Evolutionary conservation across 2,329 filamentous ascomycete species (phyloP).

Genomic region (Calonectria pseudoreteaudii): DNA sequence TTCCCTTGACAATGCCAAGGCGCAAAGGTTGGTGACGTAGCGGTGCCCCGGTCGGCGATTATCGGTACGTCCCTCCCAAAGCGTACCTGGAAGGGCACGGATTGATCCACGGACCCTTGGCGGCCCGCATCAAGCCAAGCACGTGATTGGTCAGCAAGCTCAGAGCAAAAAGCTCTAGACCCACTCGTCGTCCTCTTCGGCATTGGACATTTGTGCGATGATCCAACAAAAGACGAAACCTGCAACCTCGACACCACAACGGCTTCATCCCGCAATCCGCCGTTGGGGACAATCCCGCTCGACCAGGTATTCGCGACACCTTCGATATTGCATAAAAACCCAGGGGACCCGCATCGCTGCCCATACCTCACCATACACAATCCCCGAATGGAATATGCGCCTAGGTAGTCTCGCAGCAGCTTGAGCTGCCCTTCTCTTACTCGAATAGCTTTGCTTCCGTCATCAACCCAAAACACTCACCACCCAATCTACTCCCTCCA

Average conservation of each 20-base stretch:
- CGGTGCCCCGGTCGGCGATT: background rate
- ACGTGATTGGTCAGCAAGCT: background rate
- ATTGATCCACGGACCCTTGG: conserved; percentile 9
- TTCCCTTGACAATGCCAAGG: background rate
- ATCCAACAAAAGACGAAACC: conserved; percentile 1
- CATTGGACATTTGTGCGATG: conserved; percentile 8
- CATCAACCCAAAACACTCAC: background rate
- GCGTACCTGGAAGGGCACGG: conserved; percentile 1
- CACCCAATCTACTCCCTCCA: background rate
- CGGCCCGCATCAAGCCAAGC: background rate
- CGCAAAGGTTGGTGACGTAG: background rate
- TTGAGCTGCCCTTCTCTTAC: conserved; percentile 29
- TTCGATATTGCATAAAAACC: too few relatives aligned
- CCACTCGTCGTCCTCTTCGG: background rate
- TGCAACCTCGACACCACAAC: conserved; percentile 3
- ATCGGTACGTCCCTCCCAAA: background rate
- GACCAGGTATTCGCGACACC: background rate
- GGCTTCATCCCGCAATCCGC: conserved; percentile 27
- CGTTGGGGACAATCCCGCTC: background rate
- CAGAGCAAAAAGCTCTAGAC: background rate
- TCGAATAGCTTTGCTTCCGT: background rate
- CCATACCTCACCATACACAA: background rate
- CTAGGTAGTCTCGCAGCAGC: conserved; percentile 32
- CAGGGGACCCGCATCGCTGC: too few relatives aligned
- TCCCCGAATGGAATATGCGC: conserved; percentile 26